Conservation (phyloP, 208 protist genomes). For the Wallacemonas collosoma region DNA sequence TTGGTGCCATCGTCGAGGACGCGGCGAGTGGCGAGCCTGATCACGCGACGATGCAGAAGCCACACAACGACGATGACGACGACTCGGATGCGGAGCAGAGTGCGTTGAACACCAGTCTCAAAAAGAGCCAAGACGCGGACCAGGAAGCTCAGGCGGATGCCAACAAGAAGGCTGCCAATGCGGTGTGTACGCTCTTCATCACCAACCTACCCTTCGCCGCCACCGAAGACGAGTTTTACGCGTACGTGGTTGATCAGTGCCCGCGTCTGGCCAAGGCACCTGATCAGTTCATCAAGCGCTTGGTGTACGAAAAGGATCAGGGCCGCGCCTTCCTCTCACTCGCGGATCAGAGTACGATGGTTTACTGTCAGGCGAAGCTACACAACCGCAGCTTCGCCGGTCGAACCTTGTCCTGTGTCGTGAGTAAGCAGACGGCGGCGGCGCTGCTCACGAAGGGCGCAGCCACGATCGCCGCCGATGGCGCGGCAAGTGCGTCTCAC, state of each 20-base stretch:
- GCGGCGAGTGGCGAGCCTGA: conserved; percentile 5
- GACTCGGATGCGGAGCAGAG: conserved; percentile 5
- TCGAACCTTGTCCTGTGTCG: conserved; percentile 69
- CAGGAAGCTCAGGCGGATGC: too few relatives aligned
- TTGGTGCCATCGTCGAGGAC: conserved; percentile 77
- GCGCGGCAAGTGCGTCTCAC: not conserved
- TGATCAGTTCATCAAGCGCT: conserved; percentile 88
- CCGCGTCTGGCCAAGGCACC: conserved; percentile 94
- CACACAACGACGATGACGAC: conserved; percentile 6
- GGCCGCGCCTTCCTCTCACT: conserved; percentile 96
- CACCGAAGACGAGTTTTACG: conserved; percentile 75
- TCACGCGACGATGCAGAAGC: too few relatives aligned
- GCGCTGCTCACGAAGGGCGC: conserved; percentile 8
- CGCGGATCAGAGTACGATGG: conserved; percentile 46
- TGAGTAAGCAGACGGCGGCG: conserved; percentile 64
- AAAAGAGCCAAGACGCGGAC: too few relatives aligned
- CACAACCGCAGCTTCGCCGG: conserved; percentile 61
- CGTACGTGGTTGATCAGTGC: conserved; percentile 74
- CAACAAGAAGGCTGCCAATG: conserved; percentile 1
- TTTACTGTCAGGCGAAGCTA: conserved; percentile 59
- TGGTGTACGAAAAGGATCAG: conserved; percentile 86
- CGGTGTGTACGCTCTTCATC: conserved; percentile 80
- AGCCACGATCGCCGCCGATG: not conserved
- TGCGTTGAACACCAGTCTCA: not conserved
- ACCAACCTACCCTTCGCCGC: conserved; percentile 85